These are phyloP conservation scores for Paragyromitra xinjiangensis DNA, from an alignment of 495 filamentous ascomycete species.

Conservation along the genomic window DNA sequence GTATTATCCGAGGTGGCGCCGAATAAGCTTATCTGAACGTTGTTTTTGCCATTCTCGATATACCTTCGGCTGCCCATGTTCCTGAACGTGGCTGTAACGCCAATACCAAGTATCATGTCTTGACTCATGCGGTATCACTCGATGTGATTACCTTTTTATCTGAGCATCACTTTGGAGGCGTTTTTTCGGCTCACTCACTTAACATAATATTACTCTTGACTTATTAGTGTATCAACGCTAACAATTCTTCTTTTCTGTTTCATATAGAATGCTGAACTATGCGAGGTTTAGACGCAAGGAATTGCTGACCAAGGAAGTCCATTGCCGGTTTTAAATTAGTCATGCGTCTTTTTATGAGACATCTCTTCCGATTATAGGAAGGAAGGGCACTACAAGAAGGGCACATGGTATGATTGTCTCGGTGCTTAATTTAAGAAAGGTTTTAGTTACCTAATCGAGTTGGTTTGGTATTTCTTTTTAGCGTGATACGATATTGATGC, in stretches of 20 bases:
- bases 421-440: not conserved
- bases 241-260: not conserved
- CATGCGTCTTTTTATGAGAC: not conserved
- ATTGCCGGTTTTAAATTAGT: not conserved
- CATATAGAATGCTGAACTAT: not conserved
- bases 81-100: not conserved
- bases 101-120: not conserved
- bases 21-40: conserved; percentile 35
- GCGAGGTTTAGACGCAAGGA: too few relatives aligned
- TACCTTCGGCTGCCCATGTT: conserved; percentile 15
- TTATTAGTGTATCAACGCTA: not conserved
- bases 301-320: not conserved
- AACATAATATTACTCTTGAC: not conserved
- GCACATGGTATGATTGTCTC: not conserved
- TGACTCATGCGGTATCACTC: not conserved
- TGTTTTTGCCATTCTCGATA: conserved; percentile 22
- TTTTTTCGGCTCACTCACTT: not conserved
- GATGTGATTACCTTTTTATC: not conserved
- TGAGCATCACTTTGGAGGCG: not conserved
- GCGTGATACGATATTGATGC: not conserved
- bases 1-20: not conserved
- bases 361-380: not conserved
- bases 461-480: not conserved
- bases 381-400: not conserved
- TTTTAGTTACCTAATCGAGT: not conserved